Base-by-base conservation (phyloP, 1,139 yeast species). In the Ashbya aceris region DNA sequence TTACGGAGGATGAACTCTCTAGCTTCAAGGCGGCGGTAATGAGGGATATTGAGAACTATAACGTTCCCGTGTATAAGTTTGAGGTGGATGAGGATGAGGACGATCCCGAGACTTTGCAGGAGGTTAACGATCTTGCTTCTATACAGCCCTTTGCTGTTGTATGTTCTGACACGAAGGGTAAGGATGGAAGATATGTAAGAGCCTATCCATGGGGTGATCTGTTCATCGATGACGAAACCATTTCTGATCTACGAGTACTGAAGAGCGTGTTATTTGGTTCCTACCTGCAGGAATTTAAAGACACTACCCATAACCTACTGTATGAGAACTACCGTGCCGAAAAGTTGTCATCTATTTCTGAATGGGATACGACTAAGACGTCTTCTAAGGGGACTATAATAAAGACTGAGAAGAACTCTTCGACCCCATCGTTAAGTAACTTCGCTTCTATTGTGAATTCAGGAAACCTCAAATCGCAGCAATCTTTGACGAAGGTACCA, bases 321-420 rank as follows among this genome's bases (percentile, higher is more conserved):
- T 83, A 83, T 61, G 93, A 83, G 57, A 78, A 81, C 46, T 83
- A 83, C 62, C 76, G 93, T 71, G 78, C 87, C 11, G 85, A 79
- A 53, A 74, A 84, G 49, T 67, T 82, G 38, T 62, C 69, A 5
- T 55, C 72, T 10, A 73, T 76, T 35, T 51, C 65, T n/a, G 50
- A 49, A 5, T 41, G 50, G 40, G 45, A 45, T 26, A 38, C 40
- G 9, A 9, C 37, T 4, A 34, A 29, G 14, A 11, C 31, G 6
- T 23, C 29, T 10, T 13, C 13, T 3, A 34, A 29, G 11, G 17
- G 35, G 17, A 38, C 43, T 9, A 48, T 49, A 2, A 40, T 36
- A 26, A 30, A 31, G 28, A 30, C 27, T 4, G 36, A 12, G 36
- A 55, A 63, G 43, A 52, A 55, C 20, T 58, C 63, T 32, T 50